Conservation (phyloP, 2,329 filamentous ascomycete genomes). For the Trichoderma koningiopsis region DNA sequence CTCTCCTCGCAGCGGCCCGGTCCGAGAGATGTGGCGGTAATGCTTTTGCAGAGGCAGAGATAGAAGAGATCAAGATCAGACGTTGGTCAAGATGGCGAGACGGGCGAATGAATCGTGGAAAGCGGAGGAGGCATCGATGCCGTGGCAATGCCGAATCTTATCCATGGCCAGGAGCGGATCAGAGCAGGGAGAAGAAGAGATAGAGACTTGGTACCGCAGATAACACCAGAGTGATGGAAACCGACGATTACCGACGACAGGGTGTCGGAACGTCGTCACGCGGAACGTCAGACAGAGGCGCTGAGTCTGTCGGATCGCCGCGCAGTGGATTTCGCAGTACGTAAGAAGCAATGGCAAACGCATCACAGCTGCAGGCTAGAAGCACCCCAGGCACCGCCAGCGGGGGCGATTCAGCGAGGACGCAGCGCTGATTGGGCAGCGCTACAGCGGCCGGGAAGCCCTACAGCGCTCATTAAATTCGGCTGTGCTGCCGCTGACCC, state of each 20-base stretch:
- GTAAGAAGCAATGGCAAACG: background rate
- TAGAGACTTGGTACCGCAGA: background rate
- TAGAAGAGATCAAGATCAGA: background rate
- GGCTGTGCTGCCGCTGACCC: background rate
- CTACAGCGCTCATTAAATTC: background rate
- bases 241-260: constrained; percentile 23
- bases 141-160: background rate
- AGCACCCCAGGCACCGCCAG: constrained; percentile 7
- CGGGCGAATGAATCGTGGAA: background rate
- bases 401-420: background rate
- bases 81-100: background rate
- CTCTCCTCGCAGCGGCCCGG: background rate
- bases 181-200: background rate
- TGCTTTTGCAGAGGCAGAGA: background rate
- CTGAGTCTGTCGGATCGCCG: constrained; percentile 21
- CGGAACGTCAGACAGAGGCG: background rate
- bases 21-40: background rate
- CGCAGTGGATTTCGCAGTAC: background rate
- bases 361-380: background rate
- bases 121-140: background rate
- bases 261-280: constrained; percentile 6
- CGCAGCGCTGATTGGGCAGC: background rate
- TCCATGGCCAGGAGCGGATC: background rate
- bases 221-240: background rate
- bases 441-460: background rate